Percentiles rank a stretch among this genome's conserved stretches.
These are phyloP conservation scores for Hyaloscypha bicolor DNA, from an alignment of 495 filamentous ascomycete genomes.

Conservation along the genomic window DNA sequence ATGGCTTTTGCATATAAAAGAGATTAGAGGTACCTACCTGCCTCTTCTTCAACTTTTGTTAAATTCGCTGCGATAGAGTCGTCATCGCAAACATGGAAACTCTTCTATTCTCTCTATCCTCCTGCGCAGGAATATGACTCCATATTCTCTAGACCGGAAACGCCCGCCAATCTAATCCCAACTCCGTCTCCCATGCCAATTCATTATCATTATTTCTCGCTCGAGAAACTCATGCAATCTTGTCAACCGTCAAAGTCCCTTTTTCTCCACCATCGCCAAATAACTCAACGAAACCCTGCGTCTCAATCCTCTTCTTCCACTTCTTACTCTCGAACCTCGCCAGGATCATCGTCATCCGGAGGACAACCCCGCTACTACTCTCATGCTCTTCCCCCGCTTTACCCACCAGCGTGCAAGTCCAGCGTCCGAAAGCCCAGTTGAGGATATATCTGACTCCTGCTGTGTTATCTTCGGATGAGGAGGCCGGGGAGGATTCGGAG, in stretches of 20 bases:
- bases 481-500: constrained; percentile 43
- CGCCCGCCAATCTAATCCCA: not conserved
- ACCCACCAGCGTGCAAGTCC: constrained; percentile 71
- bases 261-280: constrained; percentile 35
- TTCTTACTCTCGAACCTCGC: constrained; percentile 83
- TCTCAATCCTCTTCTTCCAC: constrained; percentile 85
- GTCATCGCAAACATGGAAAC: too few species aligned
- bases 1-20: too few species aligned
- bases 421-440: constrained; percentile 97
- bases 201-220: not conserved
- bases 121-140: too few species aligned
- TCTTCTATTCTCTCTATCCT: too few species aligned
- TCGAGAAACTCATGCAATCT: constrained; percentile 36
- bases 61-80: too few species aligned
- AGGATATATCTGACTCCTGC: constrained; percentile 66
- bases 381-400: constrained; percentile 45
- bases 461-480: constrained; percentile 53
- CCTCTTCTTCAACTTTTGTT: too few species aligned
- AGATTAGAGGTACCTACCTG: too few species aligned
- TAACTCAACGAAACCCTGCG: constrained; percentile 57
- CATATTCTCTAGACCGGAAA: not conserved
- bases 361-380: constrained; percentile 48
- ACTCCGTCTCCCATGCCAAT: too few species aligned
- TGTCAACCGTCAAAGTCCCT: constrained; percentile 47
- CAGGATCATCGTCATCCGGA: constrained; percentile 83